These are phyloP conservation scores for Mycena amicta DNA, from an alignment of 768 basidiomycete genomes.

Conservation along the genomic window DNA sequence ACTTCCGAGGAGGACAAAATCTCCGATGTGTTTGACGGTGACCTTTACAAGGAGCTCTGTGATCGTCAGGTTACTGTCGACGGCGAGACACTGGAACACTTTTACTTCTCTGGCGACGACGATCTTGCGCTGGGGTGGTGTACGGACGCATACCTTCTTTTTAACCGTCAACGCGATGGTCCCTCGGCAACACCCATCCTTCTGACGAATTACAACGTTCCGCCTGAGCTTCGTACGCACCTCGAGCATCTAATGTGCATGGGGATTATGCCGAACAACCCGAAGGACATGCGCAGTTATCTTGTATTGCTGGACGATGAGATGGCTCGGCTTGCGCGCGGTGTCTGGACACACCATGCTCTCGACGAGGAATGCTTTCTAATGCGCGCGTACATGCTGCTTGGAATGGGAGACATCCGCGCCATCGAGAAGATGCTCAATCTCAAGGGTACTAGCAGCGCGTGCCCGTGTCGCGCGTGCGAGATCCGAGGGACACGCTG, in stretches of 20 bases:
- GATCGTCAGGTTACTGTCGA: constrained; percentile 28
- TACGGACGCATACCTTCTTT: constrained; percentile 46
- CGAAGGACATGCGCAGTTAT: not conserved
- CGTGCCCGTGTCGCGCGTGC: not conserved
- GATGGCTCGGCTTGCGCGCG: not conserved
- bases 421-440: not conserved
- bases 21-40: constrained; percentile 39
- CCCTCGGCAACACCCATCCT: constrained; percentile 45
- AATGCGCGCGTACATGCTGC: not conserved
- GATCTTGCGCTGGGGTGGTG: constrained; percentile 48
- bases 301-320: not conserved
- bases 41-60: constrained; percentile 29
- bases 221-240: constrained; percentile 31
- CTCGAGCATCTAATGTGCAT: constrained; percentile 29
- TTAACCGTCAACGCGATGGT: constrained; percentile 29
- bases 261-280: constrained; percentile 31
- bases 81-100: constrained; percentile 23
- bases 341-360: not conserved
- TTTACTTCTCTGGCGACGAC: constrained; percentile 36
- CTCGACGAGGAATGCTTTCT: not conserved
- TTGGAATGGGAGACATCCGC: not conserved
- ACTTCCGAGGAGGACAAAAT: constrained; percentile 15
- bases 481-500: not conserved
- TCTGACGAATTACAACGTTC: constrained; percentile 42
- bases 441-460: not conserved